Evolutionary conservation across 2,329 filamentous ascomycete genomes (phyloP).

Genomic region (Pestalotiopsis sp.): DNA sequence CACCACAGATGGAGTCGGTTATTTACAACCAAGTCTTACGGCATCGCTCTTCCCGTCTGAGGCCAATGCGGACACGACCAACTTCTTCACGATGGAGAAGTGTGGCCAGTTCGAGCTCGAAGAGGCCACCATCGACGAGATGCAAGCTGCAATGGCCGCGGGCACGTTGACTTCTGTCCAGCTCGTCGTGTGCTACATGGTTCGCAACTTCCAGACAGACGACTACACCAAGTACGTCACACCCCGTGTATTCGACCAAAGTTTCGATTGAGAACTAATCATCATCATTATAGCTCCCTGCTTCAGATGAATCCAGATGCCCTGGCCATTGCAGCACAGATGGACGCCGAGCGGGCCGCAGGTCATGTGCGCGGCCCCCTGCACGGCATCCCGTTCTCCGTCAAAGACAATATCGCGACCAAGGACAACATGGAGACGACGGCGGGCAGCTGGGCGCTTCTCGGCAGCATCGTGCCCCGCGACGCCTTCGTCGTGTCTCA

Average conservation of each 20-base stretch:
- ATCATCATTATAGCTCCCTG: conserved; percentile 46
- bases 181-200: conserved; percentile 64
- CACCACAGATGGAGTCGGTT: not conserved
- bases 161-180: conserved; percentile 60
- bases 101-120: conserved; percentile 16
- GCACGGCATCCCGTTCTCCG: conserved; percentile 75
- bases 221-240: conserved; percentile 61
- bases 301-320: conserved; percentile 72
- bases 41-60: conserved; percentile 37
- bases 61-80: conserved; percentile 36
- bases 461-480: conserved; percentile 67
- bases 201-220: conserved; percentile 63
- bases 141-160: conserved; percentile 47
- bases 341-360: conserved; percentile 61
- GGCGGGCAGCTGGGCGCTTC: conserved; percentile 68
- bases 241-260: not conserved
- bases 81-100: conserved; percentile 49
- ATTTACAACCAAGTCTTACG: not conserved
- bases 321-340: conserved; percentile 58
- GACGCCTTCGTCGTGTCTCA: conserved; percentile 38
- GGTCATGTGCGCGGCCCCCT: conserved; percentile 65
- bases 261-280: not conserved
- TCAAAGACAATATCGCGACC: conserved; percentile 74
- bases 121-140: conserved; percentile 19
- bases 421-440: conserved; percentile 76